These are phyloP conservation scores for Leavenworthia alabamica DNA, from an alignment of 345 rosid genomes.

Conservation along the genomic window DNA sequence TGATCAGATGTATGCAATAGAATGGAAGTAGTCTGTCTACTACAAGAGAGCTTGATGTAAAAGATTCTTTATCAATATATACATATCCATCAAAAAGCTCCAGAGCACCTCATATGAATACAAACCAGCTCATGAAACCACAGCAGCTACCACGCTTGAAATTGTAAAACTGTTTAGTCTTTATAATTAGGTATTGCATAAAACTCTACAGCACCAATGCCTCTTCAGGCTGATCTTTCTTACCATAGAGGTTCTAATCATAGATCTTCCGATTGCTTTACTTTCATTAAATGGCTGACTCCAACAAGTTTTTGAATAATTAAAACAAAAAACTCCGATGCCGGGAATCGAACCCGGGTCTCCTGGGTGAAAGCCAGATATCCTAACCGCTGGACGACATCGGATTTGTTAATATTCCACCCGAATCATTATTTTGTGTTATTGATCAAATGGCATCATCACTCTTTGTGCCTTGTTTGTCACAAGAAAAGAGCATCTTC, in stretches of 20 bases:
- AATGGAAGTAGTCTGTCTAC: no score
- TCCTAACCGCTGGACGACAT: constrained; percentile 99
- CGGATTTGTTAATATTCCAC: constrained; percentile 26
- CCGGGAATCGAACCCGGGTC: constrained; percentile 99
- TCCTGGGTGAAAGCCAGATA: constrained; percentile 95
- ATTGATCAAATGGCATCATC: not conserved
- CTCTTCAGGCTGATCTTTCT: constrained; percentile 44
- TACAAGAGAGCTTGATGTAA: constrained; percentile 75
- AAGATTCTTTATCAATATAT: constrained; percentile 61
- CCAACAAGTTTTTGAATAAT: not conserved
- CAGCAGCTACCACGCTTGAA: constrained; percentile 67
- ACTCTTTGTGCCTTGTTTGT: constrained; percentile 14
- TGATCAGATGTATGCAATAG: no score
- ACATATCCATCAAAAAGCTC: constrained; percentile 82
- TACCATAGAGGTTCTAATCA: constrained; percentile 70
- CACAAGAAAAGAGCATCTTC: constrained; percentile 33
- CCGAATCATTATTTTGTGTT: no score
- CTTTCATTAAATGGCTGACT: no score
- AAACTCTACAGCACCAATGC: constrained; percentile 47
- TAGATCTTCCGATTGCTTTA: constrained; percentile 24
- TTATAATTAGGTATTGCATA: constrained; percentile 39
- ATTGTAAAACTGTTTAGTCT: constrained; percentile 54
- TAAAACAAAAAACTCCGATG: constrained; percentile 41
- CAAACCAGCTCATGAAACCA: constrained; percentile 50
- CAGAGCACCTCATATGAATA: constrained; percentile 84